These are phyloP conservation scores for Pinus albicaulis DNA, from an alignment of 75 land plant genomes.

Conservation along the genomic window DNA sequence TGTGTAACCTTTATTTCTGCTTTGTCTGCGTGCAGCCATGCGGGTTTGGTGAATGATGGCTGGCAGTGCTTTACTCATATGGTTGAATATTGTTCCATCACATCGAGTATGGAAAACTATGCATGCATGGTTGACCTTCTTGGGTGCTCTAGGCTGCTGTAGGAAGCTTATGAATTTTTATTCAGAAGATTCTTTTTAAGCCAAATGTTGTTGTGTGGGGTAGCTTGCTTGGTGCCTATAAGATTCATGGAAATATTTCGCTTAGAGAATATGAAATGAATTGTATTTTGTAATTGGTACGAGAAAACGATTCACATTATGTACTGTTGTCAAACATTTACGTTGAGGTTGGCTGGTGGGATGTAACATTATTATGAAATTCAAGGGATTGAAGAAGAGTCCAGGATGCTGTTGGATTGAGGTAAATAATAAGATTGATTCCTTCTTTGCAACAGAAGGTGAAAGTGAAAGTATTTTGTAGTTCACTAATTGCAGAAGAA, in stretches of 20 bases:
- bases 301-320: constrained; percentile 18
- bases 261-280: constrained; percentile 21
- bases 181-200: constrained; percentile 11
- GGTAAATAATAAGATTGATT: background rate
- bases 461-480: background rate
- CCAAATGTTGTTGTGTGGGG: constrained; percentile 8
- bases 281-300: constrained; percentile 17
- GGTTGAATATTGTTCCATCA: constrained; percentile 11
- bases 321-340: constrained; percentile 30
- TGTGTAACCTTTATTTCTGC: constrained; percentile 25
- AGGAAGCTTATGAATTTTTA: constrained; percentile 26
- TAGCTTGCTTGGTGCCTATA: constrained; percentile 38
- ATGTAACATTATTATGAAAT: constrained; percentile 7
- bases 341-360: constrained; percentile 24
- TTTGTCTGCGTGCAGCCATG: constrained; percentile 34
- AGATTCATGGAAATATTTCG: constrained; percentile 10
- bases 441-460: constrained; percentile 11
- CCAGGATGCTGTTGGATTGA: constrained; percentile 28
- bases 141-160: constrained; percentile 25
- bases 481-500: background rate
- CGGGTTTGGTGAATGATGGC: constrained; percentile 28
- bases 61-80: constrained; percentile 18
- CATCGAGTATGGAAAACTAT: constrained; percentile 30
- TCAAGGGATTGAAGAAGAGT: constrained; percentile 16
- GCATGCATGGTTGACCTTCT: constrained; percentile 37